Percentiles rank a stretch among this genome's conserved stretches.
Conservation (phyloP, 768 basidiomycete genomes). For the Podaxis rugospora region DNA sequence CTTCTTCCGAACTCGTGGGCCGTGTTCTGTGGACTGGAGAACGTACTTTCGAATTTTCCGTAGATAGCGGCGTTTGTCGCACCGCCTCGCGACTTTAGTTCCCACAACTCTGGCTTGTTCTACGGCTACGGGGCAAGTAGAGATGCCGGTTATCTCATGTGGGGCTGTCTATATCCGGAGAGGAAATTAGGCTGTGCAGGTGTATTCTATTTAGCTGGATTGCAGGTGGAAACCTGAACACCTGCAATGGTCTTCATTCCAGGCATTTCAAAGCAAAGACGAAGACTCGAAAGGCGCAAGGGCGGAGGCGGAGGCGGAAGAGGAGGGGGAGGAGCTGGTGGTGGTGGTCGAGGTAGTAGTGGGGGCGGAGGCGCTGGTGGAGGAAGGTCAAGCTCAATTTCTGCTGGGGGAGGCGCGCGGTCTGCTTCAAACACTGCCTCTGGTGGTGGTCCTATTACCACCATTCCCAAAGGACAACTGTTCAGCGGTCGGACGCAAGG, state of each 20-base stretch:
- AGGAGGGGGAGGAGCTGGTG: slow-evolving; percentile 13
- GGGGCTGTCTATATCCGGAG: too few species aligned
- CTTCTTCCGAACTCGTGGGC: not conserved
- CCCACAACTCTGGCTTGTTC: too few species aligned
- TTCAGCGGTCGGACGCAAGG: slow-evolving; percentile 47
- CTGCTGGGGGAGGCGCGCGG: slow-evolving; percentile 14
- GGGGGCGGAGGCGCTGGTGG: slow-evolving; percentile 10
- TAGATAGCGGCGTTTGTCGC: not conserved
- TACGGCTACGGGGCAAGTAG: too few species aligned
- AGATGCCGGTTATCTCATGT: too few species aligned
- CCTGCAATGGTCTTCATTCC: slow-evolving; percentile 21
- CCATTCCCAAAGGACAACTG: slow-evolving; percentile 39
- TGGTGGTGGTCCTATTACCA: slow-evolving; percentile 25
- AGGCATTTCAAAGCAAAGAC: slow-evolving; percentile 19
- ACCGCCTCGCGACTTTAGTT: not conserved
- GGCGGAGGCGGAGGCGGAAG: slow-evolving; percentile 27
- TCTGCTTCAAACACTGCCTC: slow-evolving; percentile 22
- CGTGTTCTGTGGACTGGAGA: not conserved
- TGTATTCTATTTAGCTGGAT: not conserved
- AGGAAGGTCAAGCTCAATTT: slow-evolving; percentile 16
- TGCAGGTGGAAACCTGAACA: not conserved
- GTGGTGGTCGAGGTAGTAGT: slow-evolving; percentile 12
- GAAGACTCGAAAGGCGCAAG: slow-evolving; percentile 21
- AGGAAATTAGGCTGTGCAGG: not conserved
- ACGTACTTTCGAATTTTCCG: not conserved